These are phyloP conservation scores for Lomentospora prolificans DNA, from an alignment of 2,329 filamentous ascomycete genomes.

Conservation along the genomic window DNA sequence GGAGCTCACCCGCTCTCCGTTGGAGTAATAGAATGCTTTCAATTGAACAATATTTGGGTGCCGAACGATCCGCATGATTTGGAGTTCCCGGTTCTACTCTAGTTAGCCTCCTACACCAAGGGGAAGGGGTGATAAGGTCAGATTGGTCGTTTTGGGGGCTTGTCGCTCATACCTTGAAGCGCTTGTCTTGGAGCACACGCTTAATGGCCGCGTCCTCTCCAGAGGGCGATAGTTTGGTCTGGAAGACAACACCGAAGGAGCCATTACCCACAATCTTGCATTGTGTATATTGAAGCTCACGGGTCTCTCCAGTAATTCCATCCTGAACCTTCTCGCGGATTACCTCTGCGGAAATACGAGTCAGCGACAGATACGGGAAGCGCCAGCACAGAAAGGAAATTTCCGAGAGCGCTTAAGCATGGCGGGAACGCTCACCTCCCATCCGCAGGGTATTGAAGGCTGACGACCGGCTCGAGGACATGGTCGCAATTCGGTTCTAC, in stretches of 20 bases:
- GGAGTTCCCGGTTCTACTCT: conserved; percentile 85
- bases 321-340: conserved; percentile 99
- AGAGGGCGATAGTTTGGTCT: conserved; percentile 96
- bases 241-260: conserved; percentile 97
- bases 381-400: conserved; percentile 3
- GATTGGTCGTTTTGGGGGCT: not conserved
- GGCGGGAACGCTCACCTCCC: conserved; percentile 65
- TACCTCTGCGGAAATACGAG: conserved; percentile 54
- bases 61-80: conserved; percentile 98
- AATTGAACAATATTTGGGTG: conserved; percentile 98
- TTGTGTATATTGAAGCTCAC: conserved; percentile 95
- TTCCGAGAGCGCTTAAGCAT: conserved; percentile 9
- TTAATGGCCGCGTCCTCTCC: conserved; percentile 99
- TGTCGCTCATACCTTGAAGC: conserved; percentile 76
- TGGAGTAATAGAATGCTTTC: conserved; percentile 99
- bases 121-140: too few relatives aligned
- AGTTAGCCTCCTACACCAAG: not conserved
- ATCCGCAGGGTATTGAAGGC: conserved; percentile 83
- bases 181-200: conserved; percentile 95
- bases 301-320: conserved; percentile 90
- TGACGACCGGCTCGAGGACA: conserved; percentile 88
- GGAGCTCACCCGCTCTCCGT: conserved; percentile 77
- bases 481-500: conserved; percentile 23
- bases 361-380: conserved; percentile 14
- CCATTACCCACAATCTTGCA: conserved; percentile 99